These are phyloP conservation scores for Dryas alaskensis DNA, from an alignment of 306 rosid species.

Conservation along the genomic window DNA sequence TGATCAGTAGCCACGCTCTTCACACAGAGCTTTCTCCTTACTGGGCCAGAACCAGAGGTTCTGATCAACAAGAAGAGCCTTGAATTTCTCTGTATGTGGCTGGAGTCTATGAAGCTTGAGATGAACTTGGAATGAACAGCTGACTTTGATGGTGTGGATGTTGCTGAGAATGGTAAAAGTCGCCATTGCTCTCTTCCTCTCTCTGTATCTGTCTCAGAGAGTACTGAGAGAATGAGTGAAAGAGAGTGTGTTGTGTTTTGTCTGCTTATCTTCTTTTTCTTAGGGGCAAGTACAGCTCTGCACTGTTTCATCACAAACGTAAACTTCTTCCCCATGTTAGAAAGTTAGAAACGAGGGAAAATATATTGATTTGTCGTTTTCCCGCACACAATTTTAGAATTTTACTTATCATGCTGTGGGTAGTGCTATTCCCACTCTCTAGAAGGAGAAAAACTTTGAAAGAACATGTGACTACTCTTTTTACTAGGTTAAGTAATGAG, in stretches of 20 bases:
- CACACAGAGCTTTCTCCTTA: conserved; percentile 38
- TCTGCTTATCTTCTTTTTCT: conserved; percentile 31
- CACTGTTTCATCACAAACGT: not conserved
- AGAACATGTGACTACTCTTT: too few relatives aligned
- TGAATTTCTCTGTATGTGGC: conserved; percentile 28
- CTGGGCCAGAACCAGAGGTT: conserved; percentile 31
- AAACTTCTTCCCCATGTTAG: conserved; percentile 26
- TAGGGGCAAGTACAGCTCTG: not conserved
- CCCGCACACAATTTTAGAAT: not conserved
- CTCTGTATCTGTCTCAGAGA: conserved; percentile 9
- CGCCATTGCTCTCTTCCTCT: conserved; percentile 44
- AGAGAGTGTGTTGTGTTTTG: conserved; percentile 27
- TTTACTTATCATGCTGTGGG: too few relatives aligned
- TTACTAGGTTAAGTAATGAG: too few relatives aligned
- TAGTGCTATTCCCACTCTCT: too few relatives aligned
- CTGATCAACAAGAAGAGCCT: conserved; percentile 29
- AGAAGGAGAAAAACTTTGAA: too few relatives aligned
- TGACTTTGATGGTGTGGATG: conserved; percentile 35
- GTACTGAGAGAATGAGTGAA: conserved; percentile 32
- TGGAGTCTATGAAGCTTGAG: conserved; percentile 33
- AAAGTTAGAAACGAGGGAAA: conserved; percentile 39
- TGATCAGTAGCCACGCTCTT: conserved; percentile 46
- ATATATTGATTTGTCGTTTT: conserved; percentile 22
- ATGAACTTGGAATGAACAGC: conserved; percentile 15
- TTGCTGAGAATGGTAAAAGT: conserved; percentile 54